Percentiles rank a stretch among this genome's conserved stretches.
These are phyloP conservation scores for Alternaria viburni DNA, from an alignment of 2,329 filamentous ascomycete species.

Conservation along the genomic window DNA sequence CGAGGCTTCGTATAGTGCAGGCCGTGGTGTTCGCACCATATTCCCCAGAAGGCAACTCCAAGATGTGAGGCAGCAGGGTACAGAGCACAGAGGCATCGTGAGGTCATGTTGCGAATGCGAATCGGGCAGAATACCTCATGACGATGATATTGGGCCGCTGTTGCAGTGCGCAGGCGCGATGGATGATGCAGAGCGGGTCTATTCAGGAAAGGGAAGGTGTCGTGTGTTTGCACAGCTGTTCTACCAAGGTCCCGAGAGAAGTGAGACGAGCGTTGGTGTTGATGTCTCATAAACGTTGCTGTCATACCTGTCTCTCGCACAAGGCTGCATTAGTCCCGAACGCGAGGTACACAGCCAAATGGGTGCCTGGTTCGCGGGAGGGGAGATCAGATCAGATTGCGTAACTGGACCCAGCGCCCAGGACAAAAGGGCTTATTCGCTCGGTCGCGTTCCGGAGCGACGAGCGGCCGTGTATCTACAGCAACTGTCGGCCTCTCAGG, in stretches of 20 bases:
- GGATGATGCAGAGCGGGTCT: not conserved
- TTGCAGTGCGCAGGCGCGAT: not conserved
- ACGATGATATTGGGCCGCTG: not conserved
- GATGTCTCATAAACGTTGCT: constrained; percentile 8
- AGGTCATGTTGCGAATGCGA: not conserved
- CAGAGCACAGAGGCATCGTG: not conserved
- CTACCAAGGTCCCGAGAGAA: not conserved
- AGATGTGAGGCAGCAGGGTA: not conserved
- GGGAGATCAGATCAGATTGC: constrained; percentile 2
- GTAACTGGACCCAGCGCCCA: constrained; percentile 3
- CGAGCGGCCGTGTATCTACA: constrained; percentile 5
- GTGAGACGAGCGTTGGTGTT: constrained; percentile 5
- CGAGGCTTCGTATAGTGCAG: constrained; percentile 3
- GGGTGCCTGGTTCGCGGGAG: not conserved
- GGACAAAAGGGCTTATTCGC: not conserved
- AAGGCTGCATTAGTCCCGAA: not conserved
- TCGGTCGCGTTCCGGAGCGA: constrained; percentile 7
- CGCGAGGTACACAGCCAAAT: constrained; percentile 1
- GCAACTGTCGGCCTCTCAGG: constrained; percentile 6
- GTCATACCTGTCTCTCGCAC: constrained; percentile 1
- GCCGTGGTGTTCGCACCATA: not conserved
- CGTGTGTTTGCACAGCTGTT: not conserved
- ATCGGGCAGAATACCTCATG: not conserved
- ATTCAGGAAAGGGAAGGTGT: not conserved
- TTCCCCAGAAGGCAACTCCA: constrained; percentile 4